phyloP scores from a whole-genome alignment of 306 rosid genomes.

The Quercus cerris region DNA sequence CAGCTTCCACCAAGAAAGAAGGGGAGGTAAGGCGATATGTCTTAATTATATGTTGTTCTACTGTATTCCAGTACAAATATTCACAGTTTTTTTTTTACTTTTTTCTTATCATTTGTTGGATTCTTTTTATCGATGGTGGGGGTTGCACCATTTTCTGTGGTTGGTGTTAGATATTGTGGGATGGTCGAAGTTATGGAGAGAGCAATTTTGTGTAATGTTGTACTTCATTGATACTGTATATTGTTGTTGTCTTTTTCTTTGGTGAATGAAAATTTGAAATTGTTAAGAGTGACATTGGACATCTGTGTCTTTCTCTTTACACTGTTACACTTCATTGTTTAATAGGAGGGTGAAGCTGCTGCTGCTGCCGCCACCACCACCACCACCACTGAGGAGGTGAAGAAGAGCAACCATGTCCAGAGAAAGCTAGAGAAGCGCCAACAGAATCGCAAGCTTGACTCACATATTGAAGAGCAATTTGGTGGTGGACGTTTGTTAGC shows the following conservation, averaged over 20 bases:
- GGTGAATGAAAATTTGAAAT: background rate
- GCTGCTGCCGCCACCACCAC: constrained; percentile 22
- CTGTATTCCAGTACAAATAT: background rate
- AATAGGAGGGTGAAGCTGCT: constrained; percentile 44
- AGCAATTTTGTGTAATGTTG: background rate
- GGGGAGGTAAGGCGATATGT: constrained; percentile 40
- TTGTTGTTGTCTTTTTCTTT: background rate
- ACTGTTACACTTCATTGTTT: background rate
- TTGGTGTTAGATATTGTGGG: background rate
- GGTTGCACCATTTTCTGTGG: background rate
- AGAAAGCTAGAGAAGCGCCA: constrained; percentile 57
- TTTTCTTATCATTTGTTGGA: background rate
- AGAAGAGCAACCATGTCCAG: constrained; percentile 51
- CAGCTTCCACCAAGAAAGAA: constrained; percentile 50
- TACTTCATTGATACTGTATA: background rate
- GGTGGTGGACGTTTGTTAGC: constrained; percentile 57
- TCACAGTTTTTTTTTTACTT: background rate
- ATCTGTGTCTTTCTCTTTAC: background rate
- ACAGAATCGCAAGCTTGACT: constrained; percentile 37
- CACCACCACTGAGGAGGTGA: constrained; percentile 42
- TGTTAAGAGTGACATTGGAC: background rate
- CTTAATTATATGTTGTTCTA: background rate
- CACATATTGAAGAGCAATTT: constrained; percentile 60
- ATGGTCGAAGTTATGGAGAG: background rate
- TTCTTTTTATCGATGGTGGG: background rate